These are phyloP conservation scores for Colletotrichum spinosum DNA, from an alignment of 2,329 filamentous ascomycete species.

Conservation along the genomic window DNA sequence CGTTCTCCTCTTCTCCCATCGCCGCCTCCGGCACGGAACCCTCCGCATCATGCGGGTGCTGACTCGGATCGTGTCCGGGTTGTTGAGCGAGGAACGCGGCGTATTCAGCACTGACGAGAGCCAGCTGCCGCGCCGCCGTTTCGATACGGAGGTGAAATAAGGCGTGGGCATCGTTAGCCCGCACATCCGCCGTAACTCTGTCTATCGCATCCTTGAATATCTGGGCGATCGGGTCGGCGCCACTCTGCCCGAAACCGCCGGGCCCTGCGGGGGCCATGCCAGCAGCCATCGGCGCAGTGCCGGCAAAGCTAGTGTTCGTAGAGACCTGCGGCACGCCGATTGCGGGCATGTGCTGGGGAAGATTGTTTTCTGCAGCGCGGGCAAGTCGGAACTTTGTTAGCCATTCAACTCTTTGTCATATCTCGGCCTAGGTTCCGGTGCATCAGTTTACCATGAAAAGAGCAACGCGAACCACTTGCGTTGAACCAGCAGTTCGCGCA, in stretches of 20 bases:
- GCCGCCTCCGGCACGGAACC: slow-evolving; percentile 32
- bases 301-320: slow-evolving; percentile 44
- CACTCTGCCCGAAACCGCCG: slow-evolving; percentile 35
- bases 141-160: slow-evolving; percentile 65
- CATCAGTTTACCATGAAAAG: slow-evolving; percentile 65
- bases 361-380: slow-evolving; percentile 55
- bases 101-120: slow-evolving; percentile 63
- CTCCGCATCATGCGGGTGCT: slow-evolving; percentile 39
- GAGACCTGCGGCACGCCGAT: slow-evolving; percentile 45
- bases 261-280: slow-evolving; percentile 45
- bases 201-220: slow-evolving; percentile 56
- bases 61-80: slow-evolving; percentile 42
- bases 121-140: slow-evolving; percentile 65
- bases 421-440: background rate
- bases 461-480: slow-evolving; percentile 68
- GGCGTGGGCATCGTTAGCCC: slow-evolving; percentile 55
- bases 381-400: slow-evolving; percentile 6
- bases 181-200: slow-evolving; percentile 59
- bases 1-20: slow-evolving; percentile 38
- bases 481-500: slow-evolving; percentile 75
- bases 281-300: slow-evolving; percentile 40
- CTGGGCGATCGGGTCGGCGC: slow-evolving; percentile 30
- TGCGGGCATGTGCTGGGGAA: slow-evolving; percentile 51
- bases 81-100: slow-evolving; percentile 54
- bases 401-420: background rate